Evolutionary conservation across 352 stramenopile genomes (phyloP).

Genomic region (Achlya hypogyna): DNA sequence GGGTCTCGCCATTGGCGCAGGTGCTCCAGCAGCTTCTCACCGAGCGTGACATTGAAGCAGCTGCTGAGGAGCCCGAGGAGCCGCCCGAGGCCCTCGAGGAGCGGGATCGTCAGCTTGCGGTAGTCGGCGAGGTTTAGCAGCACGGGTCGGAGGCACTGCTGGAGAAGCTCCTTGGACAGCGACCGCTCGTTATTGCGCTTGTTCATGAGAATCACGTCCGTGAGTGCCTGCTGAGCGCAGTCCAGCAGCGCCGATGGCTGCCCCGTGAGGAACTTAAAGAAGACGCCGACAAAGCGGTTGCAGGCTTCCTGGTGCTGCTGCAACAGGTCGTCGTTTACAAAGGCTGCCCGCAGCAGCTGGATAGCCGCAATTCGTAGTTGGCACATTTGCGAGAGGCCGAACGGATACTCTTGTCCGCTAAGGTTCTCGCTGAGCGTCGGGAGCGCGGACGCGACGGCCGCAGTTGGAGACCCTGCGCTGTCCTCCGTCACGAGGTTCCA

Average conservation of each 20-base stretch:
- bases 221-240: constrained; percentile 71
- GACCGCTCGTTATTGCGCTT: constrained; percentile 81
- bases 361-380: constrained; percentile 82
- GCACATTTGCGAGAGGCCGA: constrained; percentile 66
- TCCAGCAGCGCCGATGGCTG: constrained; percentile 76
- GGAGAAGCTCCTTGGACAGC: constrained; percentile 92
- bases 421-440: constrained; percentile 28
- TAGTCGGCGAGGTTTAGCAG: constrained; percentile 95
- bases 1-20: constrained; percentile 90
- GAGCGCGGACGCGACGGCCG: constrained; percentile 2
- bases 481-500: constrained; percentile 80
- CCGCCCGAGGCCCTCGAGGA: constrained; percentile 89
- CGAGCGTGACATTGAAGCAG: constrained; percentile 97
- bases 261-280: constrained; percentile 86
- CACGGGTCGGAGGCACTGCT: constrained; percentile 93
- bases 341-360: constrained; percentile 79
- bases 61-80: constrained; percentile 91
- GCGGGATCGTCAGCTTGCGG: constrained; percentile 92
- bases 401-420: constrained; percentile 78
- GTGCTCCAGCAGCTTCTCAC: constrained; percentile 96
- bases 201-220: constrained; percentile 74
- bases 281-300: constrained; percentile 80
- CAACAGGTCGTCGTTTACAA: constrained; percentile 73
- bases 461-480: constrained; percentile 21
- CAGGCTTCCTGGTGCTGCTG: constrained; percentile 78